These are phyloP conservation scores for Apostasia shenzhenica DNA, from an alignment of 106 monocot species.

Conservation along the genomic window DNA sequence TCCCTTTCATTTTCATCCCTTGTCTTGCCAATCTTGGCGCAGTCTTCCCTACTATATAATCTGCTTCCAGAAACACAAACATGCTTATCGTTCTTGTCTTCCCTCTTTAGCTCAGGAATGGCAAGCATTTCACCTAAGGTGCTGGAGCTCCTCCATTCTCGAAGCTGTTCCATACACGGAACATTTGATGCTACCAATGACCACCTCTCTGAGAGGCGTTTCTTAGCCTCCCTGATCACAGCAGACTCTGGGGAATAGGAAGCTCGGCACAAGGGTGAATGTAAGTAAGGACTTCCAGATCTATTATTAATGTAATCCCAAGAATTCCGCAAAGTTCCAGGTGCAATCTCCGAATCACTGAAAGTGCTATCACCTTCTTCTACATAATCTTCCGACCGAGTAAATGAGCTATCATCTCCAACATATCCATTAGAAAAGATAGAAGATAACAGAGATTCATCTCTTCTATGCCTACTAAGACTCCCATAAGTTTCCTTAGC, in stretches of 20 bases:
- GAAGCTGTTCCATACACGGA: conserved; percentile 22
- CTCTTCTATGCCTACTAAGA: conserved; percentile 17
- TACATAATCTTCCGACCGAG: conserved; percentile 24
- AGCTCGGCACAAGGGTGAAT: conserved; percentile 18
- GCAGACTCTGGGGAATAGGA: conserved; percentile 40
- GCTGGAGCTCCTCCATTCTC: conserved; percentile 26
- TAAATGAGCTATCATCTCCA: conserved; percentile 50
- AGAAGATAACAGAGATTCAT: conserved; percentile 30
- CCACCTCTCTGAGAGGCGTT: conserved; percentile 63
- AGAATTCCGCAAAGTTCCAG: conserved; percentile 28
- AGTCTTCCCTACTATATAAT: conserved; percentile 17
- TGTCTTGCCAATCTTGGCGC: conserved; percentile 4
- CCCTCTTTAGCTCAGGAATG: conserved; percentile 18
- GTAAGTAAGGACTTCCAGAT: conserved; percentile 27
- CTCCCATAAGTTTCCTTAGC: conserved; percentile 31
- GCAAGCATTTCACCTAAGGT: conserved; percentile 59
- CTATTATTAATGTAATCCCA: conserved; percentile 30
- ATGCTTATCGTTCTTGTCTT: conserved; percentile 7
- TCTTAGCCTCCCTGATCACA: conserved; percentile 61
- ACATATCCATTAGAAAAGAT: conserved; percentile 43
- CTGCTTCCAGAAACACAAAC: conserved; percentile 8
- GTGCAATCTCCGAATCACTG: conserved; percentile 31
- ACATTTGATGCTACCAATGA: conserved; percentile 23
- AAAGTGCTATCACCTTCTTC: conserved; percentile 27
- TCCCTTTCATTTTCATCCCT: conserved; percentile 6